These are phyloP conservation scores for Botrytis paeoniae DNA, from an alignment of 2,329 filamentous ascomycete species.

Conservation along the genomic window DNA sequence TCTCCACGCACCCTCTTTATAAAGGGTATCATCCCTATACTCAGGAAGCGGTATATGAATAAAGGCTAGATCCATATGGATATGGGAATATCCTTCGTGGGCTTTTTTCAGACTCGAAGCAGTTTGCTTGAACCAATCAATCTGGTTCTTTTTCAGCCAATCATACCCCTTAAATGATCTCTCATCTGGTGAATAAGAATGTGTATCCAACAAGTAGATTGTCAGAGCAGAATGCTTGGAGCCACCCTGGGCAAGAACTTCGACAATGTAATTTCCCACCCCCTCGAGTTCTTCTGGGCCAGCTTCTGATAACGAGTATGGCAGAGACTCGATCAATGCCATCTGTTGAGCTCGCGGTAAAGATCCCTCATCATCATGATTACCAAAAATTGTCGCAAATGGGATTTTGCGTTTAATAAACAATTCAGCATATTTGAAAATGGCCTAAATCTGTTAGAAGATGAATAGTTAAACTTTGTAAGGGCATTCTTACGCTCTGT, in stretches of 20 bases:
- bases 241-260: conserved; percentile 75
- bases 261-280: conserved; percentile 91
- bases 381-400: conserved; percentile 92
- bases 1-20: conserved; percentile 67
- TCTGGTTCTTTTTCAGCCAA: conserved; percentile 93
- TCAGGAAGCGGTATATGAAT: conserved; percentile 96
- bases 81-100: conserved; percentile 81
- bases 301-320: conserved; percentile 81
- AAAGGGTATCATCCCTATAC: conserved; percentile 63
- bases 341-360: conserved; percentile 77
- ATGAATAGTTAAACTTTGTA: not conserved
- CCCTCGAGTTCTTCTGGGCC: conserved; percentile 84
- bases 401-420: conserved; percentile 86
- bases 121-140: conserved; percentile 87
- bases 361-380: conserved; percentile 86
- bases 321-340: conserved; percentile 79
- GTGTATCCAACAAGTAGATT: conserved; percentile 91
- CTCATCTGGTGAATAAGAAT: conserved; percentile 88
- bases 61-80: conserved; percentile 94
- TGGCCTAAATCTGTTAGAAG: conserved; percentile 52
- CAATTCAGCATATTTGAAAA: conserved; percentile 88
- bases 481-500: conserved; percentile 62
- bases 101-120: conserved; percentile 69
- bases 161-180: conserved; percentile 88
- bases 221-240: conserved; percentile 88